Base-by-base conservation (phyloP, 192 early-diverging fungal genomes). In the Jimgerdemannia flammicorona region DNA sequence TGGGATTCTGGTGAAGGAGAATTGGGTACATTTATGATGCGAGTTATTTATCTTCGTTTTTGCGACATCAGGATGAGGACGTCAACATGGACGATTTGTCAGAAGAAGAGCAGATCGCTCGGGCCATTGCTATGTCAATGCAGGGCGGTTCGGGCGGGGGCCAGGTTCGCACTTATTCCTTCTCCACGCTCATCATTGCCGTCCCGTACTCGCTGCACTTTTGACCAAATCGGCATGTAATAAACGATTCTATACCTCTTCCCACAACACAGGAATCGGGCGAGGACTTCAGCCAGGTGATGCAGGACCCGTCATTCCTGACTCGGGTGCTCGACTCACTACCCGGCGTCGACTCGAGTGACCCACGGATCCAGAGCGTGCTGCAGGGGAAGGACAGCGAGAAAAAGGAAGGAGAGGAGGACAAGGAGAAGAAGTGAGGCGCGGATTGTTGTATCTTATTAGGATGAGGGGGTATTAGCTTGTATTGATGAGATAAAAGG, bases 281-380 rank as follows among this genome's bases (percentile, higher is more conserved):
- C 67, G 78, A 79, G 80, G 84, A 84, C 44, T 69, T 44, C 44
- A 44, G 41, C 44, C 41, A 42, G 41, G 41, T 43, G 68, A 69
- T 59, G 49, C 49, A 59, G 49, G 84, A 85, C 76, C 87, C 87
- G 19, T 86, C 90, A 68, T 82, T 87, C 78, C 91, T 95, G 84
- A 86, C 84, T 44, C 88, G 87, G n/a, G 89, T 96, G 10, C 79
- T 97, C 3, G 91, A 91, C 10, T 87, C 90, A 20, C 87, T 98
- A 44, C 93, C 95, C 11, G 97, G 97, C 54, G 94, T 98, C 10
- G 92, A 97, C 79, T 82, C 93, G 3, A 89, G 91, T 70, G 96
- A 96, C 80, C 94, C 94, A 40, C 90, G 91, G 65, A 83, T 97
- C 70, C 86, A 93, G 81, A 85, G 87, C 40, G 92, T 89, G 17